Percentiles rank a stretch among this genome's conserved stretches.
These are phyloP conservation scores for Zasmidium angulare DNA, from an alignment of 2,329 filamentous ascomycete species.

Conservation along the genomic window DNA sequence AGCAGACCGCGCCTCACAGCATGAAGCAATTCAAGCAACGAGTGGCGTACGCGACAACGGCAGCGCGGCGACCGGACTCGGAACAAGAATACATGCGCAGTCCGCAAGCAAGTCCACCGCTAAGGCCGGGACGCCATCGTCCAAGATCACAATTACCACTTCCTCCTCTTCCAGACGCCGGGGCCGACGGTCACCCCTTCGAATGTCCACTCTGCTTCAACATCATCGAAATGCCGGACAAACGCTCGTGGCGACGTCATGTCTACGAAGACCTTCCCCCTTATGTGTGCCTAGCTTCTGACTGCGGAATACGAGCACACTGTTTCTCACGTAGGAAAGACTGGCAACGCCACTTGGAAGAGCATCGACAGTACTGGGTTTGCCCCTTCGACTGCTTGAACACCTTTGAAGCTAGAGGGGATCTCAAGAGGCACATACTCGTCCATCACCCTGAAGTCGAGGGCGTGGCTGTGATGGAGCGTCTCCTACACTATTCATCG, in stretches of 20 bases:
- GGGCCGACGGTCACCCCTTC: not conserved
- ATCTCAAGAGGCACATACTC: not conserved
- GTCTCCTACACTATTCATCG: not conserved
- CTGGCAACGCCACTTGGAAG: constrained; percentile 2
- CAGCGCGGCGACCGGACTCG: too few relatives aligned
- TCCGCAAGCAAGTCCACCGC: too few relatives aligned
- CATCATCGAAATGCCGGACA: not conserved
- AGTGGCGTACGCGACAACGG: too few relatives aligned
- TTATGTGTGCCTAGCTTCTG: constrained; percentile 1
- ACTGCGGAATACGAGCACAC: not conserved
- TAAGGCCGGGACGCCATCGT: too few relatives aligned
- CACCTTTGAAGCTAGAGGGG: not conserved
- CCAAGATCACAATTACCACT: too few relatives aligned
- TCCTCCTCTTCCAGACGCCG: constrained; percentile 4
- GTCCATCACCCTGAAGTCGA: not conserved
- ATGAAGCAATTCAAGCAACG: too few relatives aligned
- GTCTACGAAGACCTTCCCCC: constrained; percentile 8
- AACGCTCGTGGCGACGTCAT: not conserved
- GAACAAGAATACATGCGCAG: too few relatives aligned
- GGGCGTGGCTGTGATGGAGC: not conserved
- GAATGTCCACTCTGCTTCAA: constrained; percentile 8
- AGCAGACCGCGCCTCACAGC: too few relatives aligned
- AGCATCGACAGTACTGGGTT: not conserved
- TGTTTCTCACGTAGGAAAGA: not conserved
- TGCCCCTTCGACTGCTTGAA: constrained; percentile 5